These are phyloP conservation scores for Cytospora mali DNA, from an alignment of 2,329 filamentous ascomycete species.

Conservation along the genomic window DNA sequence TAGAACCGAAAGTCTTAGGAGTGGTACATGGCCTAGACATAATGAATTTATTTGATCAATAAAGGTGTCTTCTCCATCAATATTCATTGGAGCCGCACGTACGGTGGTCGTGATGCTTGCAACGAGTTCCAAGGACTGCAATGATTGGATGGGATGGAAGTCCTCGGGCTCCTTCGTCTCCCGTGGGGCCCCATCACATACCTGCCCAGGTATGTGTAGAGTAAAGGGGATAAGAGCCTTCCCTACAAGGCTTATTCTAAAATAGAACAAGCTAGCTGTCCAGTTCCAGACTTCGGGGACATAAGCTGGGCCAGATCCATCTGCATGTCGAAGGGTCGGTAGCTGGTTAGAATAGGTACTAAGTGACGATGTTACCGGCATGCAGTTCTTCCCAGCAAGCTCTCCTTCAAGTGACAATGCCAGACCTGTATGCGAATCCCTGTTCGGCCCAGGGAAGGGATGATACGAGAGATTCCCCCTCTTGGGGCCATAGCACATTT, in stretches of 20 bases:
- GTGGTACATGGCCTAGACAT: background rate
- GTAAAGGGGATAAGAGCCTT: no score
- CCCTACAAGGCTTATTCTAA: no score
- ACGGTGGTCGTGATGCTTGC: background rate
- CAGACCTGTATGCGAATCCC: background rate
- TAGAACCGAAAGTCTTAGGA: background rate
- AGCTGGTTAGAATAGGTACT: background rate
- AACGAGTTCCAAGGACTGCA: no score
- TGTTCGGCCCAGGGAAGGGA: background rate
- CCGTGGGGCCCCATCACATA: no score
- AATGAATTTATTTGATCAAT: background rate
- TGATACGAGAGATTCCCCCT: background rate
- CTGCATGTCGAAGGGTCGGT: no score
- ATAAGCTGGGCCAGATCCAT: no score
- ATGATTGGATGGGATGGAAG: no score
- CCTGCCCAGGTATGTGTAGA: no score
- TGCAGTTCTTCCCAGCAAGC: background rate
- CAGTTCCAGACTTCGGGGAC: no score
- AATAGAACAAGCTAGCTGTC: no score
- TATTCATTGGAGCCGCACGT: background rate
- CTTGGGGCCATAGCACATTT: background rate
- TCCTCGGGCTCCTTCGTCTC: background rate
- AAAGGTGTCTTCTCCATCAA: no score
- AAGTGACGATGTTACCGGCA: background rate
- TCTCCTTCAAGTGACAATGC: no score